Evolutionary conservation across 2,329 filamentous ascomycete genomes (phyloP), one percentile per base, ranked within the genome.

Genomic region (Botryotinia globosa): DNA sequence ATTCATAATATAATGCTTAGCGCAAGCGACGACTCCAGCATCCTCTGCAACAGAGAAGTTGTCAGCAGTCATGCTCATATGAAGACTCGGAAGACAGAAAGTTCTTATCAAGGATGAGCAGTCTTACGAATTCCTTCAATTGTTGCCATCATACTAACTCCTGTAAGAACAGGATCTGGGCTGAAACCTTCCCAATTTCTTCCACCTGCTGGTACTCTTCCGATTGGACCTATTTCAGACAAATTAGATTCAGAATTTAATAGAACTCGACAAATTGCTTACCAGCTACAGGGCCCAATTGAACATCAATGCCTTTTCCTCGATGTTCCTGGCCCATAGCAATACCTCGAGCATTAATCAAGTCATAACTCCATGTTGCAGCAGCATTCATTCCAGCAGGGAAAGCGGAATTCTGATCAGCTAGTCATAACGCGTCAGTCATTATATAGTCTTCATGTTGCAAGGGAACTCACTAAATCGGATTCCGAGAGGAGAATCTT

Each of bases 1-100:
- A 77, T 94, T 92, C 66, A 75, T 73, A 73, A 64, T 88, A 80
- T 84, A 91, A 80, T 94, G 92, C 85, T 94, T 95, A 63, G 91
- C 91, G 77, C 91, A 94, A 73, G 94, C 93, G 82, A 97, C 91
- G 64, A 95, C 90, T 80, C 93, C 93, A 25, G 90, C 89, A 79
- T 90, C 88, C 80, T 97, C 94, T 68, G 25, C 37, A 12, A 56
- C 0, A 42, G 3, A 3, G 18, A 16, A 10, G 0, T 22, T 32
- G 34, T 67, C 25, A 68, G 37, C 18, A 18, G 1, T 10, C 4
- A 67, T 67, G 12, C 16, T 2, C 20, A 9, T 9, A 32, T 32
- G 5, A 3, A 6, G 4, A 29, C 10, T 25, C 12, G 4, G 8
- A 16, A 25, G 8, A 34, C 6, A 37, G 9, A 22, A 67, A 56